These are phyloP conservation scores for Colletotrichum eleusines DNA, from an alignment of 2,329 filamentous ascomycete species.

Conservation along the genomic window DNA sequence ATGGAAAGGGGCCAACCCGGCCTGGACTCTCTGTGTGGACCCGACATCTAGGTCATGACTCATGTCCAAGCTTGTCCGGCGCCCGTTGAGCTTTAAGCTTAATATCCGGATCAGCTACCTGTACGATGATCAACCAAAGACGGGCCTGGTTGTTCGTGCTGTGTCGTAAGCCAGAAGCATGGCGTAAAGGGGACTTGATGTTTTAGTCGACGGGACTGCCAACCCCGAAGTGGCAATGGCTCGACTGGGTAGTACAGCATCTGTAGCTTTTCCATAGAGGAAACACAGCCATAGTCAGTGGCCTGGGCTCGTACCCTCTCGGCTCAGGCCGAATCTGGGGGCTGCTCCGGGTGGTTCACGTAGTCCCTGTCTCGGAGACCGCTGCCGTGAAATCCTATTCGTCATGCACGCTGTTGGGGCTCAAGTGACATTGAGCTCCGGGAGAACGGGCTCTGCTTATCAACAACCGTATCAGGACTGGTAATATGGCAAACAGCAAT, in stretches of 20 bases:
- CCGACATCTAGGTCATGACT: background rate
- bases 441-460: background rate
- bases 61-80: background rate
- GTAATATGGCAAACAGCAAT: too few species aligned
- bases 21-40: background rate
- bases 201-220: background rate
- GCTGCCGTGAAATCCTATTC: too few species aligned
- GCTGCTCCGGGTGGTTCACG: background rate
- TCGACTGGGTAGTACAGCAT: too few species aligned
- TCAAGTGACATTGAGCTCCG: background rate
- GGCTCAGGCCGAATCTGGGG: background rate
- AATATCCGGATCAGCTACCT: too few species aligned
- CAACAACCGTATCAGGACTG: background rate
- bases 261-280: background rate
- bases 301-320: constrained; percentile 7
- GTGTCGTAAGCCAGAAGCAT: background rate
- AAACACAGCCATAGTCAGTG: too few species aligned
- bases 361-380: background rate
- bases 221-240: too few species aligned
- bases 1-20: constrained; percentile 8
- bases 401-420: too few species aligned
- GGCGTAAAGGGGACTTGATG: background rate
- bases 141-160: too few species aligned
- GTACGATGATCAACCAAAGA: background rate
- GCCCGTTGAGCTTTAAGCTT: background rate